Conservation (phyloP, 192 early-diverging fungal genomes). For the Linderina pennispora region DNA sequence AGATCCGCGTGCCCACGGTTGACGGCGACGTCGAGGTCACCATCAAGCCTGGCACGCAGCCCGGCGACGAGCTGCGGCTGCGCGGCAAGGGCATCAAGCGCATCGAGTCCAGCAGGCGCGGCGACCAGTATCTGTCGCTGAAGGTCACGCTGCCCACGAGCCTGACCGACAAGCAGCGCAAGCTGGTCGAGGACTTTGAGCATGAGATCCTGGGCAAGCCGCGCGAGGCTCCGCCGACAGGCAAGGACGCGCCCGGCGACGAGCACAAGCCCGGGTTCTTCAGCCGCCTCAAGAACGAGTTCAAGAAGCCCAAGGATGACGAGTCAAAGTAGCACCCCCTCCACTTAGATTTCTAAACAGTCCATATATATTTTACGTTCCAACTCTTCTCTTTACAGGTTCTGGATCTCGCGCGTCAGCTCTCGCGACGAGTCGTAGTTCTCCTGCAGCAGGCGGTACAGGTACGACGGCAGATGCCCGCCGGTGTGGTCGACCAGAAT, state of each 20-base stretch:
- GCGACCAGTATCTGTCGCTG: constrained; percentile 89
- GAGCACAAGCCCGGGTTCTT: constrained; percentile 48
- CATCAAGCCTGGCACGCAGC: constrained; percentile 80
- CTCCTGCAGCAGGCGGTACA: constrained; percentile 71
- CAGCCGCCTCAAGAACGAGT: constrained; percentile 47
- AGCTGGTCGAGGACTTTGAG: constrained; percentile 59
- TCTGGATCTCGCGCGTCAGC: constrained; percentile 34
- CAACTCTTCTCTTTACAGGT: constrained; percentile 4
- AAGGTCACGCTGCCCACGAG: constrained; percentile 72
- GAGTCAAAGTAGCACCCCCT: constrained; percentile 8
- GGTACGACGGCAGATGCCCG: constrained; percentile 68
- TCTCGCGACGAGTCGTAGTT: constrained; percentile 45
- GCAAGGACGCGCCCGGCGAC: constrained; percentile 9
- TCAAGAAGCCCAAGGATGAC: constrained; percentile 52
- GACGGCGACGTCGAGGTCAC: constrained; percentile 95
- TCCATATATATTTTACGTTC: neutral
- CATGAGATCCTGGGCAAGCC: constrained; percentile 20
- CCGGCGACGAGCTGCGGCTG: constrained; percentile 77
- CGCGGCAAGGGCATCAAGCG: constrained; percentile 69
- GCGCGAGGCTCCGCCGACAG: neutral
- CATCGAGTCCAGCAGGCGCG: constrained; percentile 53
- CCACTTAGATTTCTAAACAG: neutral
- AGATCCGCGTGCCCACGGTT: constrained; percentile 80
- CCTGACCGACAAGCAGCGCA: constrained; percentile 45
- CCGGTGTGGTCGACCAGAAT: constrained; percentile 89